Conservation (phyloP, 768 basidiomycete genomes). For the Lactarius trivialis region DNA sequence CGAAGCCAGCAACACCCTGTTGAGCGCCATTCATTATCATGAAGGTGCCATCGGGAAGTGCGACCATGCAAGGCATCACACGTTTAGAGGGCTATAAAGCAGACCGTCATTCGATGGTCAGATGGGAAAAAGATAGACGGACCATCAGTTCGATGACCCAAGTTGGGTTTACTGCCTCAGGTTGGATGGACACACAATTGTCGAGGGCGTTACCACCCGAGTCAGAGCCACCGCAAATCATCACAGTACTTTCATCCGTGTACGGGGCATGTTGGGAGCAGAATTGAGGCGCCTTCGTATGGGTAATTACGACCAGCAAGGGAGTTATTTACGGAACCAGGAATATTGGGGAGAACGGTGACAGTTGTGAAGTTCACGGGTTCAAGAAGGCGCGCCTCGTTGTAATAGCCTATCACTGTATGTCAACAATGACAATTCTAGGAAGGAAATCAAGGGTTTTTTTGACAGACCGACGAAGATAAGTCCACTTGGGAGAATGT, state of each 20-base stretch:
- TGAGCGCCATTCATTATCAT: conserved; percentile 71
- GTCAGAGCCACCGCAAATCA: conserved; percentile 74
- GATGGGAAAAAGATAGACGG: conserved; percentile 22
- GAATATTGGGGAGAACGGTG: conserved; percentile 59
- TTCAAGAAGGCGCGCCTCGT: conserved; percentile 72
- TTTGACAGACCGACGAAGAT: conserved; percentile 58
- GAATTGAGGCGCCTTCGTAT: conserved; percentile 60
- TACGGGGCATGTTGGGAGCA: conserved; percentile 70
- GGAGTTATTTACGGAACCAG: conserved; percentile 65
- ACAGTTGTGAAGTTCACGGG: conserved; percentile 58
- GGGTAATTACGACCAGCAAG: conserved; percentile 74
- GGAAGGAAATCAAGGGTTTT: not conserved
- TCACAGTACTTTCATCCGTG: conserved; percentile 58
- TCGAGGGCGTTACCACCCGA: conserved; percentile 49
- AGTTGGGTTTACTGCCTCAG: conserved; percentile 52
- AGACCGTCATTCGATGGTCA: not conserved
- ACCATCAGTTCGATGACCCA: conserved; percentile 82
- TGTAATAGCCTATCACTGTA: conserved; percentile 54
- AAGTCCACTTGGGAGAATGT: conserved; percentile 60
- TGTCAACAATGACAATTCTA: not conserved
- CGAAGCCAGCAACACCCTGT: conserved; percentile 68
- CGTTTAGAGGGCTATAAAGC: conserved; percentile 52
- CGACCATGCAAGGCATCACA: conserved; percentile 70
- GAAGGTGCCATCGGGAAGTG: conserved; percentile 68
- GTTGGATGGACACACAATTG: conserved; percentile 65